Conservation (phyloP, 1,284 basidiomycete species). For the Pseudomicrostroma phylloplanum region DNA sequence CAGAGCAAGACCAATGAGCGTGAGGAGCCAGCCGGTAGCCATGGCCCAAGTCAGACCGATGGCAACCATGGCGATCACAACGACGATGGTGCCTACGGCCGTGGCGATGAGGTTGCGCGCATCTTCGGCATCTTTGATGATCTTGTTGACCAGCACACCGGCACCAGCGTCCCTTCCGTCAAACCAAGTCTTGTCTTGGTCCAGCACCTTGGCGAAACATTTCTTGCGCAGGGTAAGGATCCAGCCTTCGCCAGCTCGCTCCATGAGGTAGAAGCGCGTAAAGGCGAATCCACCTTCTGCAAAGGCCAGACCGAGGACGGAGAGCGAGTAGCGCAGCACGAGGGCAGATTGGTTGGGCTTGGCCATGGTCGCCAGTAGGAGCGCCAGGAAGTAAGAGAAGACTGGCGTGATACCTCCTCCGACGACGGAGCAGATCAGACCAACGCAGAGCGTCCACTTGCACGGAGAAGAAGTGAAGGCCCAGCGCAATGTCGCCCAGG, state of each 20-base stretch:
- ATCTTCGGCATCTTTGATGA: conserved; percentile 89
- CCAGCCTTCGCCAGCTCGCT: conserved; percentile 70
- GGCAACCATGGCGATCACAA: conserved; percentile 72
- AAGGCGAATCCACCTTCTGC: conserved; percentile 71
- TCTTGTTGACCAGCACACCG: conserved; percentile 63
- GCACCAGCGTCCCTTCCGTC: conserved; percentile 65
- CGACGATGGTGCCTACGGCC: conserved; percentile 63
- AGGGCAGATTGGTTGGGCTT: conserved; percentile 62
- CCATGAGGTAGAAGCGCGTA: conserved; percentile 56
- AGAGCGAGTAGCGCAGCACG: conserved; percentile 26
- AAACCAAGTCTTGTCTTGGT: conserved; percentile 86
- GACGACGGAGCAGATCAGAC: conserved; percentile 57
- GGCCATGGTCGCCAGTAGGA: conserved; percentile 61
- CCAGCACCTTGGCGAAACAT: conserved; percentile 63
- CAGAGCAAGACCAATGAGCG: conserved; percentile 79
- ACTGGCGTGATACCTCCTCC: conserved; percentile 79
- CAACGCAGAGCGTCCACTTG: conserved; percentile 66
- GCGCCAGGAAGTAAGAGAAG: conserved; percentile 82
- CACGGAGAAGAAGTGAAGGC: conserved; percentile 69
- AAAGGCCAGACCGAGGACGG: conserved; percentile 64
- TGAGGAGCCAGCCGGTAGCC: conserved; percentile 82
- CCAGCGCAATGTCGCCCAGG: conserved; percentile 55
- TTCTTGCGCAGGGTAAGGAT: conserved; percentile 62
- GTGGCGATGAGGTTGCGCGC: conserved; percentile 70
- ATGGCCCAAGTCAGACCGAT: conserved; percentile 84